Base-by-base conservation (phyloP, 495 filamentous ascomycete species). In the Cudoniella acicularis region DNA sequence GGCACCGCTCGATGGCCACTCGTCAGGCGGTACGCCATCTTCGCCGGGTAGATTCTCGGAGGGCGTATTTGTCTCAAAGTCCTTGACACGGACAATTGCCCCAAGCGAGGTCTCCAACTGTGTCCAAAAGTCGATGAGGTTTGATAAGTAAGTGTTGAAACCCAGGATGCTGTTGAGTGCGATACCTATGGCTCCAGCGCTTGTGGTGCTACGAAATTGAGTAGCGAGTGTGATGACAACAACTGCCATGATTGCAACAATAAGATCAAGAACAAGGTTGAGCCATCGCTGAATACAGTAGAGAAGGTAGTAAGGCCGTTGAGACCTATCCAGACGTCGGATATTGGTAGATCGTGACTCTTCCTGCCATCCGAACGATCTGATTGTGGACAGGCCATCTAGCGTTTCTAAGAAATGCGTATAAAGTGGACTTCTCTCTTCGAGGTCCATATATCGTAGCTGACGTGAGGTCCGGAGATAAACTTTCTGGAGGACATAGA, bases 381-480 rank as follows among this genome's bases (percentile, higher is more conserved):
- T 64, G 26, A 77, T 68, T 22, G 74, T 76, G 43, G 65, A 57
- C 8, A 74, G 60, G 3, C 74, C 75, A 16, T 61, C 57, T 17
- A 75, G 49, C 0, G 70, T 72, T 56, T 77, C 72, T 17, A 75
- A 64, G 56, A 78, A 76, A 59, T 75, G 68, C 3, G 73, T 68
- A 48, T 72, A 73, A 0, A 79, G 63, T 2, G 70, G 70, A 2
- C 73, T 69, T 58, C 79, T 82, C 8, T 71, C 64, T 59, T 83
- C 77, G 1, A 82, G 75, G 52, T 85, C 82, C 3, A 87, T 65
- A 0, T 85, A 59, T n/a, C 83, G 77, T 1, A 87, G 54, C 56
- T 85, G 83, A 3, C 79, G 75, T 0, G 79, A 82, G 1, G 79
- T 81, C 10, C 77, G 73, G 0, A 85, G 72, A 54, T 86, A 86